Conservation (phyloP, 108 stramenopile genomes). For the Discostella pseudostelligera region DNA sequence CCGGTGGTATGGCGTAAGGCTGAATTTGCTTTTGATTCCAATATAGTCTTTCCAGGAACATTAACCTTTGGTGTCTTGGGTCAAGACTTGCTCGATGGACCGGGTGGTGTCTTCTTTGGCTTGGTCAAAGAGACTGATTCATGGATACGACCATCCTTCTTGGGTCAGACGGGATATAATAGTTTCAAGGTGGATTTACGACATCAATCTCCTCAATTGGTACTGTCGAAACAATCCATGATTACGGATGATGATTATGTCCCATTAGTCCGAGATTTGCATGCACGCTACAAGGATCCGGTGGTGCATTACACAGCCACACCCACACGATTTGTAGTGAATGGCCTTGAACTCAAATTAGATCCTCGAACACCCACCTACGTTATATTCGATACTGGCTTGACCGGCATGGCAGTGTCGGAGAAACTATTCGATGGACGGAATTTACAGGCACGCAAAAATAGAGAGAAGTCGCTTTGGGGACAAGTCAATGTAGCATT, state of each 20-base stretch:
- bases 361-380: constrained; percentile 34
- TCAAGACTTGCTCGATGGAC: constrained; percentile 37
- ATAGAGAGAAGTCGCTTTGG: constrained; percentile 50
- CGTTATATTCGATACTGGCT: constrained; percentile 73
- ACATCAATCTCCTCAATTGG: constrained; percentile 23
- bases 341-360: constrained; percentile 41
- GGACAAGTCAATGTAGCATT: constrained; percentile 51
- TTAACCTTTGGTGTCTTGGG: constrained; percentile 51
- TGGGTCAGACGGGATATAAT: constrained; percentile 49
- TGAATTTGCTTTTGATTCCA: constrained; percentile 40
- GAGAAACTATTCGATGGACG: constrained; percentile 57
- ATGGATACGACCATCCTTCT: constrained; percentile 56
- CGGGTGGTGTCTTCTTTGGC: constrained; percentile 66
- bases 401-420: constrained; percentile 65
- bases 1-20: constrained; percentile 58
- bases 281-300: constrained; percentile 53
- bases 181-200: constrained; percentile 46
- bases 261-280: constrained; percentile 50
- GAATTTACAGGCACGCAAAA: constrained; percentile 42
- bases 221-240: constrained; percentile 47
- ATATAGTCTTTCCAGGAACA: not conserved
- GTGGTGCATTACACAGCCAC: constrained; percentile 56
- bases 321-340: constrained; percentile 38
- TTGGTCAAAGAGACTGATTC: constrained; percentile 52
- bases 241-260: constrained; percentile 44